These are phyloP conservation scores for Halophytophthora batemanensis DNA, from an alignment of 352 stramenopile species.

Conservation along the genomic window DNA sequence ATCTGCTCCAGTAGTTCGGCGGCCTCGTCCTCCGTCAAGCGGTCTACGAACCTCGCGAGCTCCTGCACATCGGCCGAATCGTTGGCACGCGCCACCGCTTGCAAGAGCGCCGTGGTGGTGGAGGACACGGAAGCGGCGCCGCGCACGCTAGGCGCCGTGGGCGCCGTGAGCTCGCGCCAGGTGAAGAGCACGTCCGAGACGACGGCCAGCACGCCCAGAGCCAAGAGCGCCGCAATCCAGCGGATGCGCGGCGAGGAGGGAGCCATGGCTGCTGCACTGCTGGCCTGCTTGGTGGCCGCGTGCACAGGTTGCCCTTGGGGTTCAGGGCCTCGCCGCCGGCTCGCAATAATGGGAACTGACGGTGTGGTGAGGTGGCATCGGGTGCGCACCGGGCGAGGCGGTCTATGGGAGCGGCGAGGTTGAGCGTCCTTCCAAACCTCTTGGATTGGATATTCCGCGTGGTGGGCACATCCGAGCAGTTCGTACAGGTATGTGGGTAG, in stretches of 20 bases:
- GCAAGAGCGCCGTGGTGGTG: conserved; percentile 19
- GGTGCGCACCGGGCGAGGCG: too few species aligned
- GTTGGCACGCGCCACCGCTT: conserved; percentile 17
- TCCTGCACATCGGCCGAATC: conserved; percentile 17
- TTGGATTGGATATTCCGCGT: too few species aligned
- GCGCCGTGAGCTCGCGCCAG: conserved; percentile 23
- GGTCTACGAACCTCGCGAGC: conserved; percentile 22
- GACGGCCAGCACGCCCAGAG: conserved; percentile 25
- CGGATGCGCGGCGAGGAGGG: conserved; percentile 16
- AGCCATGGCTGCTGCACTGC: conserved; percentile 19
- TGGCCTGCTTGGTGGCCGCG: conserved; percentile 7
- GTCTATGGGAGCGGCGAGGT: too few species aligned
- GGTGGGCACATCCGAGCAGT: too few species aligned
- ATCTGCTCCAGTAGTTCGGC: conserved; percentile 20
- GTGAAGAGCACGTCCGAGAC: conserved; percentile 31
- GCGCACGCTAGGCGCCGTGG: conserved; percentile 2
- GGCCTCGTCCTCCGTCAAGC: conserved; percentile 22
- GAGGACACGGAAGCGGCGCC: conserved; percentile 1
- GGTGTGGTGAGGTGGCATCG: too few species aligned
- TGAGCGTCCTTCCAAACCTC: too few species aligned
- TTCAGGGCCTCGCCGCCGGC: too few species aligned
- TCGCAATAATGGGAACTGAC: too few species aligned
- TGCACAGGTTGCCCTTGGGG: conserved; percentile 5
- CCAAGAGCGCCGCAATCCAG: conserved; percentile 28
- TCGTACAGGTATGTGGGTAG: too few species aligned